Conservation (phyloP, 2,329 filamentous ascomycete genomes). For the Phaeosphaeria sp. region DNA sequence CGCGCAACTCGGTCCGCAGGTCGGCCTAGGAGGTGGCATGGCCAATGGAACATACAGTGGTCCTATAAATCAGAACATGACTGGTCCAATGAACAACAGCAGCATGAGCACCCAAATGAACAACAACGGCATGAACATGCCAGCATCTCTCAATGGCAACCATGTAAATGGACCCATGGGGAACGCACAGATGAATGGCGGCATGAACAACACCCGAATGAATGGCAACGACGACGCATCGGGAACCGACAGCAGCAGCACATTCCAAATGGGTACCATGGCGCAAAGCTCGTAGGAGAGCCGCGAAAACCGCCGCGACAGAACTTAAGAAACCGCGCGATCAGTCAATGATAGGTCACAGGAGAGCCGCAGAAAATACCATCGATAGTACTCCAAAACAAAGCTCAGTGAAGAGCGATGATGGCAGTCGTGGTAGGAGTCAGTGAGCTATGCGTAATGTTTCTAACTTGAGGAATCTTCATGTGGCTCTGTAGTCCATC, state of each 20-base stretch:
- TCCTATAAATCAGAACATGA: conserved; percentile 22
- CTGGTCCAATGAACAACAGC: conserved; percentile 15
- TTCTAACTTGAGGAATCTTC: no score
- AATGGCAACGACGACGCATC: background rate
- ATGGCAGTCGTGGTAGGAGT: no score
- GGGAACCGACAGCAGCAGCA: background rate
- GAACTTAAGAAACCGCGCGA: no score
- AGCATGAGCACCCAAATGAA: conserved; percentile 13
- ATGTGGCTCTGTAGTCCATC: no score
- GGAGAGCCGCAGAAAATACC: no score
- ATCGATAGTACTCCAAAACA: no score
- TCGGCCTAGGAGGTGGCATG: conserved; percentile 27
- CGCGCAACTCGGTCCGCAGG: conserved; percentile 24
- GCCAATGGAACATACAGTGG: conserved; percentile 26
- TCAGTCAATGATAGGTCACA: no score
- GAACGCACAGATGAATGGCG: background rate
- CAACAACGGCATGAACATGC: conserved; percentile 9
- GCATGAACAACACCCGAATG: background rate
- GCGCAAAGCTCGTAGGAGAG: background rate
- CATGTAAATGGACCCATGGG: background rate
- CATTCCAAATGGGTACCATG: conserved; percentile 1
- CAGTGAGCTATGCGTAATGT: no score
- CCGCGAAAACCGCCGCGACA: background rate
- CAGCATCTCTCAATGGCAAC: conserved; percentile 8
- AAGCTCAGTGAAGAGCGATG: no score